phyloP scores from a whole-genome alignment of 805 yeast species.

The Candida vartiovaarae region DNA sequence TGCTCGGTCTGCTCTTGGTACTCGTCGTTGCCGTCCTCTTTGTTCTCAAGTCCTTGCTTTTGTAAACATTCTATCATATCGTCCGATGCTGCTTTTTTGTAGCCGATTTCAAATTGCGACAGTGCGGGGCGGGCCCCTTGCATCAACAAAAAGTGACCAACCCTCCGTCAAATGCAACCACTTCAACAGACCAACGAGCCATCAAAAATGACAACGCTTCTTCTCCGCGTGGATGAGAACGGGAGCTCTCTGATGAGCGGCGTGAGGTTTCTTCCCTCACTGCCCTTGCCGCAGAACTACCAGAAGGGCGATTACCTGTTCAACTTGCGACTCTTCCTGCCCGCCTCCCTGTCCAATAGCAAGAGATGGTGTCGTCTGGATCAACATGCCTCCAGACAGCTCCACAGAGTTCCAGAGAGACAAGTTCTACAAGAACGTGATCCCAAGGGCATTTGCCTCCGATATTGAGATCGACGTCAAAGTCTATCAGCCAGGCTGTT shows the following conservation, averaged over 20 bases:
- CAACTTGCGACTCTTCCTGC: slow-evolving; percentile 52
- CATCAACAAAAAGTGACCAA: background rate
- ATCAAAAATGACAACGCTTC: slow-evolving; percentile 22
- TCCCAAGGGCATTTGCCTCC: slow-evolving; percentile 52
- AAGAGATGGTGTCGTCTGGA: slow-evolving; percentile 64
- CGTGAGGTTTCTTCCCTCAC: slow-evolving; percentile 32
- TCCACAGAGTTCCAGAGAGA: slow-evolving; percentile 46
- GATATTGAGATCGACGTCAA: slow-evolving; percentile 57
- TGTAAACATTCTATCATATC: background rate
- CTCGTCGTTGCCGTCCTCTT: slow-evolving; percentile 26
- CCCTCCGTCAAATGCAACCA: background rate
- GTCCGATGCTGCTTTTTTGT: too few species aligned
- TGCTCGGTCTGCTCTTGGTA: slow-evolving; percentile 27
- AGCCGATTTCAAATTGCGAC: too few species aligned
- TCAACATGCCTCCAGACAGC: slow-evolving; percentile 55
- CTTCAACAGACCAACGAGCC: too few species aligned
- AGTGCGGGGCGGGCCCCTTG: background rate
- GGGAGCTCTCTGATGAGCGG: slow-evolving; percentile 32
- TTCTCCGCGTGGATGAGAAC: slow-evolving; percentile 27
- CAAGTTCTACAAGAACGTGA: slow-evolving; percentile 42
- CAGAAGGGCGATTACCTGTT: slow-evolving; percentile 37
- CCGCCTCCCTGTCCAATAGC: slow-evolving; percentile 75
- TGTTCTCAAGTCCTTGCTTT: slow-evolving; percentile 20
- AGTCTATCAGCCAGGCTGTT: slow-evolving; percentile 72
- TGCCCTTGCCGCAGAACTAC: slow-evolving; percentile 30